Percentiles rank a stretch among this genome's conserved stretches.
These are phyloP conservation scores for Cucurbita argyrosperma DNA, from an alignment of 306 rosid species.

Conservation along the genomic window DNA sequence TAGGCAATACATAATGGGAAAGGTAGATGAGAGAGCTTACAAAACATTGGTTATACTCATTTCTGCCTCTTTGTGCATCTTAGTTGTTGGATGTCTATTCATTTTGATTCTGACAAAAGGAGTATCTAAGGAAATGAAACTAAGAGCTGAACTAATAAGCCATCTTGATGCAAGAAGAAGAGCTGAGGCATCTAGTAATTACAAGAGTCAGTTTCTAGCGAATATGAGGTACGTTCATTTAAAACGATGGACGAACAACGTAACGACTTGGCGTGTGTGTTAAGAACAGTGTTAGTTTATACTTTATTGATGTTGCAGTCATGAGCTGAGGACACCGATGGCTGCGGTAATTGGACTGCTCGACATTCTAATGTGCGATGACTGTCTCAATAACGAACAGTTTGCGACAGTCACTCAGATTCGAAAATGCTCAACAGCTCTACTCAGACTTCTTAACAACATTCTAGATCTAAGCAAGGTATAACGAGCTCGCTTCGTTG, in stretches of 20 bases:
- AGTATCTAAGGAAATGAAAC: conserved; percentile 98
- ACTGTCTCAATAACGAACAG: conserved; percentile 90
- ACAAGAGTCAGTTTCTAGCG: conserved; percentile 94
- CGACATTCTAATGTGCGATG: conserved; percentile 93
- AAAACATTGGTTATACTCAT: conserved; percentile 86
- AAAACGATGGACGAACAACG: background rate
- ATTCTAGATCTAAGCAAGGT: conserved; percentile 94
- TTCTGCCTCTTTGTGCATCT: conserved; percentile 77
- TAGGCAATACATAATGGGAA: conserved; percentile 87
- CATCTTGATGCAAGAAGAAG: conserved; percentile 97
- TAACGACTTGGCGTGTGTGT: background rate
- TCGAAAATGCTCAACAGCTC: conserved; percentile 88
- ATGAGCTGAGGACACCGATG: conserved; percentile 97
- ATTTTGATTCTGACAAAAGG: conserved; percentile 89
- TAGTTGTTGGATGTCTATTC: conserved; percentile 85
- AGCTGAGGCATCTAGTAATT: conserved; percentile 96
- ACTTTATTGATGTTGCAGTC: conserved; percentile 35
- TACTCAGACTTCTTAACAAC: conserved; percentile 93
- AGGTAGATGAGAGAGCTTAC: conserved; percentile 89
- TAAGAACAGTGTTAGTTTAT: background rate
- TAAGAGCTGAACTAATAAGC: conserved; percentile 83
- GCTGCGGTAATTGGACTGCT: conserved; percentile 97
- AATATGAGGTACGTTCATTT: conserved; percentile 72
- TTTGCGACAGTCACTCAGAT: conserved; percentile 83
- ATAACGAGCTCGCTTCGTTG: background rate